phyloP scores from a whole-genome alignment of 306 rosid species.

The Canavalia ensiformis region DNA sequence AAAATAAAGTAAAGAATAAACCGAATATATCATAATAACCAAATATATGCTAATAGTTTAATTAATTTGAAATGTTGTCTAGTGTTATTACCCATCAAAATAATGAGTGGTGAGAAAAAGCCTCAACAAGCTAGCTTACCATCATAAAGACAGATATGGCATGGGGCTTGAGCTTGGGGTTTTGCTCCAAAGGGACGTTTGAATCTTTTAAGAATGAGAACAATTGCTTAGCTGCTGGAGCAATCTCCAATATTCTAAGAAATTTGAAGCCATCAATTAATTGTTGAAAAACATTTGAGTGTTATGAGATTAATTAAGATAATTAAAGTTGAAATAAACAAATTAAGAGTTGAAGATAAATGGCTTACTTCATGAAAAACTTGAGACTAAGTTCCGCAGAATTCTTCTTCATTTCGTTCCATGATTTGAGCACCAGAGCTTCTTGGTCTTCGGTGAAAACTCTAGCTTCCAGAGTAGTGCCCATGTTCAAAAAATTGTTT shows the following conservation, averaged over 20 bases:
- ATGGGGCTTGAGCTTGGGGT: conserved; percentile 85
- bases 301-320: no score
- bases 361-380: conserved; percentile 67
- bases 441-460: conserved; percentile 82
- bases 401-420: conserved; percentile 78
- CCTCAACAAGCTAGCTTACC: conserved; percentile 53
- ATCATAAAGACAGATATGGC: conserved; percentile 75
- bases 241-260: conserved; percentile 79
- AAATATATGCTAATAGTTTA: neutral
- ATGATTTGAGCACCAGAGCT: conserved; percentile 77
- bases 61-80: no score
- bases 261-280: conserved; percentile 9
- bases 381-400: conserved; percentile 67
- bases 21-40: no score
- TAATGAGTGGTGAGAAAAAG: neutral
- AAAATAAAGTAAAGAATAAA: neutral
- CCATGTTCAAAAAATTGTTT: conserved; percentile 20
- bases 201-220: conserved; percentile 83
- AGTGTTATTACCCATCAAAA: neutral
- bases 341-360: no score
- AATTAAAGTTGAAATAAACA: no score
- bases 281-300: neutral
- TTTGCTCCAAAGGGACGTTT: conserved; percentile 74
- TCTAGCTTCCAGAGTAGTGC: conserved; percentile 35
- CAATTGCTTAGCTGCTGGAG: conserved; percentile 76